Base-by-base conservation (phyloP, 768 basidiomycete genomes). In the Termitomyces sp. region DNA sequence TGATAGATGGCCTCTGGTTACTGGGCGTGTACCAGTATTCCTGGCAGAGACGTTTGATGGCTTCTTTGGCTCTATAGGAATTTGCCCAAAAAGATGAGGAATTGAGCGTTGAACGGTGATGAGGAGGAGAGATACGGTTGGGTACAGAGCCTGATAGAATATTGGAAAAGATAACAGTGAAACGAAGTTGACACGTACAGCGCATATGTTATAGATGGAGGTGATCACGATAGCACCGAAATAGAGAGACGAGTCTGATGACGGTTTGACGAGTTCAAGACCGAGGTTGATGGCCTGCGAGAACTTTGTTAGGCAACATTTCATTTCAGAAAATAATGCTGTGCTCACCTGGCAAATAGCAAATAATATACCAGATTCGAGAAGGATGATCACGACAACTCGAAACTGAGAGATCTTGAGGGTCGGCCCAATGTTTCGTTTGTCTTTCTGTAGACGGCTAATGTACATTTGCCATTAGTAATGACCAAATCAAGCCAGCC, bases 301-400 rank as follows among this genome's bases (percentile, higher is more conserved):
- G 16, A 46, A 24, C 18, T 41, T 51, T 22, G 34, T 60, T 2
- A 33, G n/a, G 20, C 30, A 18, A 30, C 30, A 12, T 20, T 31
- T 24, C n/a, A 30, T 5, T 9, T 30, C 24, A n/a, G 24, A 33
- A 12, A 13, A 48, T 46, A 15, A 20, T 18, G 39, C 18, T 12
- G 27, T 16, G 15, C 20, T 42, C 39, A 47, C 62, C 48, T 63
- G 62, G 12, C 55, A 54, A 6, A 48, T 47, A 24, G 56, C 62
- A 27, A 59, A 63, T 22, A 57, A 22, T 5, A 63, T 22, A 11
- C 62, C 62, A 20, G 62, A 47, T 48, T 63, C 62, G 2, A 60
- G 5, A 24, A 63, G 51, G 36, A 57, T 46, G 33, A 63, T 54
- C 6, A 27, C n/a, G 13, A 57, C 9, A 6, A 53, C 51, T 27